Evolutionary conservation across 2,329 filamentous ascomycete species (phyloP).

Genomic region (Chaetomium olivaceum): DNA sequence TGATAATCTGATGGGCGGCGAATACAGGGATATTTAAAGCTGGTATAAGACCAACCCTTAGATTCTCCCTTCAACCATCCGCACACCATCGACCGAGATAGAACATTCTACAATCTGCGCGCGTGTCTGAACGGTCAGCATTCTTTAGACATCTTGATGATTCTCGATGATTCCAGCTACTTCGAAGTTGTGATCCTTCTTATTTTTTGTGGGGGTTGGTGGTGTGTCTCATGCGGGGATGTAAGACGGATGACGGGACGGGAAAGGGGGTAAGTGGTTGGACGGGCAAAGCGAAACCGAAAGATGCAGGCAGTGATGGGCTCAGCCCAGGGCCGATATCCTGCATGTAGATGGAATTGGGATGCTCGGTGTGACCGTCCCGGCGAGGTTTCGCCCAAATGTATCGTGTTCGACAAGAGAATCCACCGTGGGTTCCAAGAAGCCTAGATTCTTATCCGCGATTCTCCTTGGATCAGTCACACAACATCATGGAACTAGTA

Average conservation of each 20-base stretch:
- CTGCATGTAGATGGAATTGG: too few species aligned
- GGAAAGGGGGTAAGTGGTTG: background rate
- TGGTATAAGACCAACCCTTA: background rate
- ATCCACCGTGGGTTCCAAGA: background rate
- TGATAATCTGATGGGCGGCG: background rate
- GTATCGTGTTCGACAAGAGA: background rate
- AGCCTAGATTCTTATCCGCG: background rate
- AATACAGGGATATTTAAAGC: background rate
- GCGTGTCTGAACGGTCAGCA: background rate
- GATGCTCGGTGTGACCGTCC: too few species aligned
- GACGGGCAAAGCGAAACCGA: too few species aligned
- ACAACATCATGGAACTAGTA: background rate
- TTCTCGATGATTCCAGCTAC: conserved; percentile 1
- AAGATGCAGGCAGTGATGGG: too few species aligned
- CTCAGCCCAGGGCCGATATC: too few species aligned
- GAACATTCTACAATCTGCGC: background rate
- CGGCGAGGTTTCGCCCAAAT: too few species aligned
- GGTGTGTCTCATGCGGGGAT: background rate
- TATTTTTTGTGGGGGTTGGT: background rate
- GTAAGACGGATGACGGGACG: background rate
- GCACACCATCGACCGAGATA: background rate
- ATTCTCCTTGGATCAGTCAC: background rate
- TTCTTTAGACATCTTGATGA: background rate
- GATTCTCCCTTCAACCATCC: background rate
- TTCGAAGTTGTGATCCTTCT: background rate